Evolutionary conservation across 192 early-diverging fungal species (phyloP), one percentile per base, ranked within the genome.

Genomic region (Entrophospora sp.): DNA sequence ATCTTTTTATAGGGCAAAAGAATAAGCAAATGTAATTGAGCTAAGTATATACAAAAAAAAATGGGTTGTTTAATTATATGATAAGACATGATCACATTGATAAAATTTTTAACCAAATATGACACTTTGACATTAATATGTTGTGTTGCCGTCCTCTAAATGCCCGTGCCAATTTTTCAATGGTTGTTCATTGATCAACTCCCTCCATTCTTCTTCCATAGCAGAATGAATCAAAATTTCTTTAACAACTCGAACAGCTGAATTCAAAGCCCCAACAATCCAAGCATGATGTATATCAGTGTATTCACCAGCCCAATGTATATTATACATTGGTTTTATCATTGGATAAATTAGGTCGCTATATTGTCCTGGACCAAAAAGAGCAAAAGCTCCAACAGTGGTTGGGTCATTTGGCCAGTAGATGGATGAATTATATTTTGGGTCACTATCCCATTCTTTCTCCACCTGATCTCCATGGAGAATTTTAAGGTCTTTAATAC

Each of bases 271-370:
- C 1, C 14, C 43, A n/a, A 45, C 43, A 45, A n/a, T 45, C 43
- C 43, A 45, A n/a, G 13, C n/a, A 45, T 18, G n/a, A 22, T 68
- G 59, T 20, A 74, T 56, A 56, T 68, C 63, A 4, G 69, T 74
- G 25, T 74, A 70, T 38, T 74, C 72, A 34, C 72, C 71, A 14
- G 67, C 72, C 44, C 71, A 74, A 5, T 60, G 48, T 2, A 72
- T 38, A 22, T 57, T 36, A 31, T 61, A 28, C 14, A 53, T 53
- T 5, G 61, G 18, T 25, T 51, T 74, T 9, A 62, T 42, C 24
- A 67, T 53, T 20, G 45, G 30, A 28, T 52, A 36, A 46, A 74
- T 61, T 20, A 44, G 45, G 9, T 45, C 5, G 9, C 55, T 57
- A 2, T 55, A 52, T 56, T 74, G 72, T 0, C 48, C 70, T 12